phyloP scores from a whole-genome alignment of 768 basidiomycete species.

The Termitomyces sp. region DNA sequence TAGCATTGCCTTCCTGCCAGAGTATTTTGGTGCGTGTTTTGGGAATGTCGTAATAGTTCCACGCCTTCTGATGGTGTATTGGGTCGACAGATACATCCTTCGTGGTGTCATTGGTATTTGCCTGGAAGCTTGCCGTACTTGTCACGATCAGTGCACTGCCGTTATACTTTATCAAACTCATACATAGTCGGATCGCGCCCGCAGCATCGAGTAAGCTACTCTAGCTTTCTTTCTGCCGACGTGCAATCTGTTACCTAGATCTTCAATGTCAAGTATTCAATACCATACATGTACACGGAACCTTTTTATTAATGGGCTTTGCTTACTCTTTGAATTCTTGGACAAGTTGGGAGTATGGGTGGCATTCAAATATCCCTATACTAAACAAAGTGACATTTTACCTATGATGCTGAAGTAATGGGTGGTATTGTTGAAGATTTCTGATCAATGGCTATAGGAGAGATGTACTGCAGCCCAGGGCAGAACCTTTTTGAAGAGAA shows the following conservation, averaged over 20 bases:
- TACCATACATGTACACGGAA: constrained; percentile 8
- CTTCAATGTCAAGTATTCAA: constrained; percentile 4
- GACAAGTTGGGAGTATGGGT: too few relatives aligned
- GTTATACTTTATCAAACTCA: constrained; percentile 84
- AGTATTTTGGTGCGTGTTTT: constrained; percentile 86
- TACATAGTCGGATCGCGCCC: constrained; percentile 83
- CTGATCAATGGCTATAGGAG: too few relatives aligned
- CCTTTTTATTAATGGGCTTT: neutral
- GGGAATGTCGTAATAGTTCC: neutral
- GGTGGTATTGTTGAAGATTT: too few relatives aligned
- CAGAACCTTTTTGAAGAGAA: too few relatives aligned
- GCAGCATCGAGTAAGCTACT: constrained; percentile 91
- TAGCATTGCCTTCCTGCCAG: constrained; percentile 91
- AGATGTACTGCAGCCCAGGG: too few relatives aligned
- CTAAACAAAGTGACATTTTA: too few relatives aligned
- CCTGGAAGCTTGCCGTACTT: constrained; percentile 94
- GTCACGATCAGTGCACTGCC: constrained; percentile 93
- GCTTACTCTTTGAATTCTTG: too few relatives aligned
- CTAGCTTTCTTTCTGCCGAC: constrained; percentile 28
- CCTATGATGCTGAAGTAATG: too few relatives aligned
- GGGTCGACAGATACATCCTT: constrained; percentile 75
- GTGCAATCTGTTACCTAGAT: neutral
- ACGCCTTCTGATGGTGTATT: constrained; percentile 8
- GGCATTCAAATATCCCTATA: too few relatives aligned
- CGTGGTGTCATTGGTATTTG: constrained; percentile 83